A percentile compares a stretch with the other conserved stretches of the same genome.
Evolutionary conservation across 2,329 filamentous ascomycete species (phyloP).

Genomic region (Coniosporium tulheliwenetii): DNA sequence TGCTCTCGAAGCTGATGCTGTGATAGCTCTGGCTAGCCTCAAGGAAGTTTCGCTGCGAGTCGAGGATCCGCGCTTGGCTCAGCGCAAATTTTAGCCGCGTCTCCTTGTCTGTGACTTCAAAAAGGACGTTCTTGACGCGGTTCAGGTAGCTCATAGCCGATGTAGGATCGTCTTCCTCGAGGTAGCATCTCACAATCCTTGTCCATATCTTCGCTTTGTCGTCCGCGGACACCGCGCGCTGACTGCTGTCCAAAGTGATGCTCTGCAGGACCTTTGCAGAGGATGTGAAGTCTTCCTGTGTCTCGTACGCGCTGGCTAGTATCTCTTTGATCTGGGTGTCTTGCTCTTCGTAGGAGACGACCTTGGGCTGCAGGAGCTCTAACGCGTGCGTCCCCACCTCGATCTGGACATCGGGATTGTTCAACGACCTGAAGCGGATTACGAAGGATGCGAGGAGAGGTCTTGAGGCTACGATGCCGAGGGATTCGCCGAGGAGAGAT

Average conservation of each 20-base stretch:
- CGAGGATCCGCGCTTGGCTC: slow-evolving; percentile 82
- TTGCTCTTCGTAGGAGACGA: slow-evolving; percentile 72
- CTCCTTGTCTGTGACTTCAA: slow-evolving; percentile 57
- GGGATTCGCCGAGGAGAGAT: slow-evolving; percentile 49
- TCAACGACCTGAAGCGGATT: slow-evolving; percentile 42
- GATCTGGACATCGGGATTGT: slow-evolving; percentile 52
- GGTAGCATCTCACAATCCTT: slow-evolving; percentile 82
- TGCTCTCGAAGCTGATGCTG: slow-evolving; percentile 60
- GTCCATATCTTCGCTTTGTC: slow-evolving; percentile 81
- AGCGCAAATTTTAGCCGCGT: slow-evolving; percentile 76
- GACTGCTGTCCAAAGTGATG: slow-evolving; percentile 78
- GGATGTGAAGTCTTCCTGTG: slow-evolving; percentile 60
- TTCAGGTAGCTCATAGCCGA: slow-evolving; percentile 78
- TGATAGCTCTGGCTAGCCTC: slow-evolving; percentile 81
- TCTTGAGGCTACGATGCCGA: slow-evolving; percentile 63
- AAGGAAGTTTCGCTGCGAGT: slow-evolving; percentile 79
- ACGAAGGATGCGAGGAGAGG: slow-evolving; percentile 55
- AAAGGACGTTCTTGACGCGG: slow-evolving; percentile 85
- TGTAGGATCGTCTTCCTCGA: slow-evolving; percentile 85
- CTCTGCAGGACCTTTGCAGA: slow-evolving; percentile 67
- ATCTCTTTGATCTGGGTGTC: slow-evolving; percentile 64
- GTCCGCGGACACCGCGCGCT: slow-evolving; percentile 66
- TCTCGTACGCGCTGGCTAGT: slow-evolving; percentile 70
- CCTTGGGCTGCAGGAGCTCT: slow-evolving; percentile 45
- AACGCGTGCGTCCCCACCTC: slow-evolving; percentile 63